Base-by-base conservation (phyloP, 2,329 filamentous ascomycete species). In the Ramularia collo-cygni region DNA sequence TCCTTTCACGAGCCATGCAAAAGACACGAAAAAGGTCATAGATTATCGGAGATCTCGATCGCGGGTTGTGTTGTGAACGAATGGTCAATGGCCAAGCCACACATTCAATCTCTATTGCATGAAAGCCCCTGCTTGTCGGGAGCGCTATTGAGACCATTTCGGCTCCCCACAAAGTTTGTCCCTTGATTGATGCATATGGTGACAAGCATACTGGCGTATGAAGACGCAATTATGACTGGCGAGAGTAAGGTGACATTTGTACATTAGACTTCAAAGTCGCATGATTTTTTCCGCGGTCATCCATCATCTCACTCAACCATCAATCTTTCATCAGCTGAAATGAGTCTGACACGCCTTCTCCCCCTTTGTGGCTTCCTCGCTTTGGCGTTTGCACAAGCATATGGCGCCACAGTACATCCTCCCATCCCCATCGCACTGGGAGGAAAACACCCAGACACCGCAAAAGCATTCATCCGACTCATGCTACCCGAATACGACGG, bases 401-500 rank as follows among this genome's bases (percentile, higher is more conserved):
- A 14, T 16, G 29, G 29, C n/a, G 17, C 15, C 17, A 16, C 29
- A 15, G 9, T 16, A 2, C 17, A 14, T 13, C 7, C 29, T 31
- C 14, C 29, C 8, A 31, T 53, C 7, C 50, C 52, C 14, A 49
- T 55, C n/a, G 50, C 45, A 2, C 47, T 55, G 7, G 50, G 50
- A 21, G 52, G 51, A 18, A 53, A 55, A 24, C 43, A 51, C 17
- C 41, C 50, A 5, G 43, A 43, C 24, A 50, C 52, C 40, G 47
- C 46, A 26, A 24, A 43, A 8, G 38, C 21, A 15, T 50, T 55
- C 37, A 40, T 52, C 12, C 16, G 36, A 13, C 35, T 46, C 29
- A 50, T 55, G 47, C 38, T 44, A 12, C 45, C 50, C 5, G 47
- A 53, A 8, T 52, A 50, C 37, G 48, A 52, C 18, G 45, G 50